A percentile compares a stretch with the other conserved stretches of the same genome.
These are phyloP conservation scores for Claviceps africana DNA, from an alignment of 2,329 filamentous ascomycete genomes.

Conservation along the genomic window DNA sequence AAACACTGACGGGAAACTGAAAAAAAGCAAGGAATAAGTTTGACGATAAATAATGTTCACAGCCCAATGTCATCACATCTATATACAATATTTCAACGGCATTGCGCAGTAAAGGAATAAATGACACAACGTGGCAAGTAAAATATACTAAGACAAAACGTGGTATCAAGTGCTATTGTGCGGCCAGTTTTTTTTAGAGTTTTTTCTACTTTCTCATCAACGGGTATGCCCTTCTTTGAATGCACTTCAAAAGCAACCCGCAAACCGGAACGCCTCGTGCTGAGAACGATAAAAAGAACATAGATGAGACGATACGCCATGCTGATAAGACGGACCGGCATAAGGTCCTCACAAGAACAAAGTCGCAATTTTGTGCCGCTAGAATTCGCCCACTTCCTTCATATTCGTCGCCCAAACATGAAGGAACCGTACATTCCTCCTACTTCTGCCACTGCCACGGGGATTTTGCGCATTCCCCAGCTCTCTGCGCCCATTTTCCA, in stretches of 20 bases:
- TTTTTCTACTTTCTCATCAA: neutral
- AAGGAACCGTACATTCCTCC: conserved; percentile 80
- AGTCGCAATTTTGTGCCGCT: neutral
- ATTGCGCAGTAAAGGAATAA: neutral
- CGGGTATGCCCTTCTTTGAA: neutral
- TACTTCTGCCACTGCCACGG: conserved; percentile 80
- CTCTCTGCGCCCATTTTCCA: conserved; percentile 80
- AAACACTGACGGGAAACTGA: no score
- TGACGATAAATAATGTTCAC: no score
- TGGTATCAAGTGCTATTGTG: conserved; percentile 2
- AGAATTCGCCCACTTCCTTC: conserved; percentile 12
- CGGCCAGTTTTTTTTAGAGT: neutral
- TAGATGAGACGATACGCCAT: neutral
- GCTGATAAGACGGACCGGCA: neutral
- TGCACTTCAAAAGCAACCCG: neutral
- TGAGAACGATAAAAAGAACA: neutral
- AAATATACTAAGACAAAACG: no score
- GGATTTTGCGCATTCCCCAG: conserved; percentile 83
- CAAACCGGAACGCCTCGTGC: conserved; percentile 7
- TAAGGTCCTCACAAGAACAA: neutral
- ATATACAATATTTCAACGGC: neutral
- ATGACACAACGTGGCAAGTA: neutral
- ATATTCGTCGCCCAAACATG: conserved; percentile 48
- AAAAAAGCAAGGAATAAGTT: no score
- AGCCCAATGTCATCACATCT: neutral